Base-by-base conservation (phyloP, 176 grass and related monocot species). In the maize (Zea mays) region DNA sequence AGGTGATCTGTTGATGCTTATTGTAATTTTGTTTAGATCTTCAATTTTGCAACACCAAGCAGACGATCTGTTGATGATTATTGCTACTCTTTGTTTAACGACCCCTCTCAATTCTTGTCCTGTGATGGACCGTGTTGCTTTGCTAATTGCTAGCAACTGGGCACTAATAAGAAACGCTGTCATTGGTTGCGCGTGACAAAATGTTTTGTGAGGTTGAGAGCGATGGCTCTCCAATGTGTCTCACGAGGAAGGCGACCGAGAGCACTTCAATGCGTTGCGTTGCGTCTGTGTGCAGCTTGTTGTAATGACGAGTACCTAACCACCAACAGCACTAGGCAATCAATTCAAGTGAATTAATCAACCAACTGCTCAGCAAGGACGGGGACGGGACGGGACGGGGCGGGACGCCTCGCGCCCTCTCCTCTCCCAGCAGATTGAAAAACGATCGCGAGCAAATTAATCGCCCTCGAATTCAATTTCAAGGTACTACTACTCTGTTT, bases 171-270 rank as follows among this genome's bases (percentile, higher is more conserved):
- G 35, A 10, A 67, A 55, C 7, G 6, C 7, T 12, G 8, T 11
- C 2, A 6, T 43, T 81, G 15, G 10, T 54, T 81, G 20, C 44
- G 8, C 10, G 16, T 55, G 19, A 37, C 57, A 34, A 49, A 21
- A 33, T 65, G 83, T 12, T 45, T 46, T 27, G 27, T 16, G 7
- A 39, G 58, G 19, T 74, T 49, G 19, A 74, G 46, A 73, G 46
- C n/a, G 60, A 55, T 50, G 45, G 71, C 48, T 45, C 48, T 36
- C 61, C 61, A 35, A 46, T 38, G 41, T 38, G 59, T 8, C 15
- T 6, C 20, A 45, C 21, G 36, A 82, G 59, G 69, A 74, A 73
- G 54, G 59, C 74, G 58, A 17, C 59, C 6, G 49, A 34, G 49
- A 58, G 11, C 20, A 71, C 16, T 9, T 15, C 0, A 54, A 20